Evolutionary conservation across 1,284 basidiomycete species (phyloP).

Genomic region (Heterobasidion parviporum): DNA sequence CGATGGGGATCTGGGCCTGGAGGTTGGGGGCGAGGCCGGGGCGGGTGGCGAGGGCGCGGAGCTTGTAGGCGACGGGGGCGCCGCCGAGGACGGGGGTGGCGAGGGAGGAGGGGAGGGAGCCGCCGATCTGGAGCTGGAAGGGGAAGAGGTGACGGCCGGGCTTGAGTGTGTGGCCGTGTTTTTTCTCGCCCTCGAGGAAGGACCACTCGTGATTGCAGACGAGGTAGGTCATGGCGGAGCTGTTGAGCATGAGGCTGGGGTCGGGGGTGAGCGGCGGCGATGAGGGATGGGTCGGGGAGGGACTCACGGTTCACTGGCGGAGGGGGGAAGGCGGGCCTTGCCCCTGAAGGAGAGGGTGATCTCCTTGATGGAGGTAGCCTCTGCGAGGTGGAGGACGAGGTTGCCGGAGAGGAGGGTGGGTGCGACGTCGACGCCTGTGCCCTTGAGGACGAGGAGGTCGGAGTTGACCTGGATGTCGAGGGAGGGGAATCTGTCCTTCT

Average conservation of each 20-base stretch:
- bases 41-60: slow-evolving; percentile 75
- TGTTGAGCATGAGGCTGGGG: slow-evolving; percentile 26
- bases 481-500: slow-evolving; percentile 35
- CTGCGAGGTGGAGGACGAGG: slow-evolving; percentile 70
- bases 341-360: slow-evolving; percentile 79
- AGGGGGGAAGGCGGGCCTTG: slow-evolving; percentile 67
- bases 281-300: slow-evolving; percentile 12
- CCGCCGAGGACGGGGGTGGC: slow-evolving; percentile 48
- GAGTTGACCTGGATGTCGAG: slow-evolving; percentile 73
- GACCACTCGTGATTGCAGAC: slow-evolving; percentile 83
- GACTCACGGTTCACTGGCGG: slow-evolving; percentile 60
- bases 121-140: slow-evolving; percentile 78
- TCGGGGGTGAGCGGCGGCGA: slow-evolving; percentile 5
- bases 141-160: slow-evolving; percentile 84
- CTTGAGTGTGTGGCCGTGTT: slow-evolving; percentile 80
- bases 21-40: slow-evolving; percentile 72
- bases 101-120: slow-evolving; percentile 74
- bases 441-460: slow-evolving; percentile 64
- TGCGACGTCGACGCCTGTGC: slow-evolving; percentile 78
- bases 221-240: slow-evolving; percentile 50
- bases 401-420: slow-evolving; percentile 70
- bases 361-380: slow-evolving; percentile 81
- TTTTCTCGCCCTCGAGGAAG: slow-evolving; percentile 75
- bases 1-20: slow-evolving; percentile 52
- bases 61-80: slow-evolving; percentile 76